Conservation (phyloP, 106 monocot genomes). For the Platanthera guangdongensis region DNA sequence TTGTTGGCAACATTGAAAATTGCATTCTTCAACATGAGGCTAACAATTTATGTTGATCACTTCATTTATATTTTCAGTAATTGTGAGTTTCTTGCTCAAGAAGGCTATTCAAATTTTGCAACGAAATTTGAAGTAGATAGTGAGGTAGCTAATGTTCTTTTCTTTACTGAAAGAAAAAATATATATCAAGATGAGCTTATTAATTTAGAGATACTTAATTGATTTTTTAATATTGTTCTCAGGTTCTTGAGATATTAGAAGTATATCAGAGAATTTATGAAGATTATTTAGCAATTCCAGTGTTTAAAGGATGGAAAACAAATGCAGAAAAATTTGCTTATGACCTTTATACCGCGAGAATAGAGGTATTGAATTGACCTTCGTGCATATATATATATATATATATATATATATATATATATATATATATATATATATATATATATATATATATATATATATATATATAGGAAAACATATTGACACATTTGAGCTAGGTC, state of each 20-base stretch:
- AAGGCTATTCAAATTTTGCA: constrained; percentile 96
- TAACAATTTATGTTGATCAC: too few relatives aligned
- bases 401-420: too few relatives aligned
- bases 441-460: too few relatives aligned
- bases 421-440: too few relatives aligned
- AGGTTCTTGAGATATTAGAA: constrained; percentile 96
- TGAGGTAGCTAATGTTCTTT: constrained; percentile 38
- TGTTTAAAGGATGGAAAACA: constrained; percentile 82
- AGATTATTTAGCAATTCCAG: constrained; percentile 87
- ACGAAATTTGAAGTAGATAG: constrained; percentile 87
- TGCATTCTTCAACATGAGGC: too few relatives aligned
- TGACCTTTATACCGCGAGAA: constrained; percentile 90
- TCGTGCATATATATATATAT: neutral
- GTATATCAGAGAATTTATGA: constrained; percentile 89
- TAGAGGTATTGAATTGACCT: constrained; percentile 48
- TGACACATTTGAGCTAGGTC: too few relatives aligned
- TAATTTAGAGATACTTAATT: neutral
- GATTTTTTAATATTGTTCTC: constrained; percentile 2
- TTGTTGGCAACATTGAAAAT: too few relatives aligned
- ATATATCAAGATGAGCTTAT: neutral
- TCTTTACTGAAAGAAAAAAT: neutral
- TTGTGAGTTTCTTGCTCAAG: constrained; percentile 82
- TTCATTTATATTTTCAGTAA: constrained; percentile 42
- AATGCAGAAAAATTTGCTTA: constrained; percentile 96
- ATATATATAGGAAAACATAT: too few relatives aligned